phyloP scores from a whole-genome alignment of 2,329 filamentous ascomycete genomes.

The Diaporthe vaccinii region DNA sequence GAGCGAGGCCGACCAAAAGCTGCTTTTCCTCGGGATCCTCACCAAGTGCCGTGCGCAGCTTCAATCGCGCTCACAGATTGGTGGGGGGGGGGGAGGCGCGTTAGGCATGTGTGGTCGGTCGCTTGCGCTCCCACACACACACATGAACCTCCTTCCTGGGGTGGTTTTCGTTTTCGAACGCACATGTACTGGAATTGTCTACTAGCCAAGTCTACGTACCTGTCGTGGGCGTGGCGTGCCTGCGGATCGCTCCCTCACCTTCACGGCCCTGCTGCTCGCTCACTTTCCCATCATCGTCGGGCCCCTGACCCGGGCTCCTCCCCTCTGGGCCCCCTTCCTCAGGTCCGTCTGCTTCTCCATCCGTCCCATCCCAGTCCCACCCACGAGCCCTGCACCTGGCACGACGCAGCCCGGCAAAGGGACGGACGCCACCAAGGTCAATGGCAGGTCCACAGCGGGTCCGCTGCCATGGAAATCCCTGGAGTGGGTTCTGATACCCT shows the following conservation, averaged over 20 bases:
- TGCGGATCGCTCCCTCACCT: slow-evolving; percentile 4
- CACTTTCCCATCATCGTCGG: slow-evolving; percentile 8
- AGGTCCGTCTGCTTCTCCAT: slow-evolving; percentile 15
- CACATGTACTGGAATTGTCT: too few species aligned
- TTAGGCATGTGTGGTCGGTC: too few species aligned
- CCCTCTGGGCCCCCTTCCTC: slow-evolving; percentile 12
- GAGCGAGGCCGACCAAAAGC: not conserved
- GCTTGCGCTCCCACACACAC: too few species aligned
- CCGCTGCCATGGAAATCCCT: slow-evolving; percentile 35
- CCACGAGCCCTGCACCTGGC: slow-evolving; percentile 38
- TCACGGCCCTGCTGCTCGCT: not conserved
- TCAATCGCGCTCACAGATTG: too few species aligned
- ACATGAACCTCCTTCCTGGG: too few species aligned
- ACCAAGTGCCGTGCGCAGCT: slow-evolving; percentile 8
- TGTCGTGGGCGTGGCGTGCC: slow-evolving; percentile 9
- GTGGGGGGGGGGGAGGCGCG: too few species aligned
- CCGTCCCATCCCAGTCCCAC: slow-evolving; percentile 39
- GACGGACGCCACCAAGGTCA: slow-evolving; percentile 39
- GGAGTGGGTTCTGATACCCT: slow-evolving; percentile 33
- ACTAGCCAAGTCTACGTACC: not conserved
- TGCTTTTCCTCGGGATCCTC: slow-evolving; percentile 31
- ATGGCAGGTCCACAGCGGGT: slow-evolving; percentile 39
- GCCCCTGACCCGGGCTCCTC: slow-evolving; percentile 35
- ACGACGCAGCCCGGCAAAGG: slow-evolving; percentile 34
- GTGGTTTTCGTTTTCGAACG: too few species aligned